These are phyloP conservation scores for Russula sp. DNA, from an alignment of 768 basidiomycete genomes.

Conservation along the genomic window DNA sequence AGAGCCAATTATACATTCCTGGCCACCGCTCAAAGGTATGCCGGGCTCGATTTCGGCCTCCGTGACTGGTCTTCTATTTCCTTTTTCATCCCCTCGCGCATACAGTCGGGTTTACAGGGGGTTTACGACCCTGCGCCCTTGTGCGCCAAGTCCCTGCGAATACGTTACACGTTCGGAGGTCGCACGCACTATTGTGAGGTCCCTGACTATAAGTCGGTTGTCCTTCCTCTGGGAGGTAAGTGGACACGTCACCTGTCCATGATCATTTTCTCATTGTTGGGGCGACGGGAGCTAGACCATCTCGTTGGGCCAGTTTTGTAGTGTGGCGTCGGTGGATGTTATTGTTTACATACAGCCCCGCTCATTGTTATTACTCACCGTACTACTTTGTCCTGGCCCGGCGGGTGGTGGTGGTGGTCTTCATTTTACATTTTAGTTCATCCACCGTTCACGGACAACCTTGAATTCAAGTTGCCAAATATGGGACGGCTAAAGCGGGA, in stretches of 20 bases:
- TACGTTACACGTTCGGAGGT: conserved; percentile 73
- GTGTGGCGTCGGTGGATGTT: background rate
- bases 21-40: conserved; percentile 68
- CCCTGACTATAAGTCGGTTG: conserved; percentile 57
- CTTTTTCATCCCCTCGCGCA: background rate
- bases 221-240: conserved; percentile 72
- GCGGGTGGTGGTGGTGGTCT: background rate
- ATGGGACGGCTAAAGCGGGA: background rate
- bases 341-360: conserved; percentile 1
- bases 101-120: conserved; percentile 68
- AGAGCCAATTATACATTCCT: conserved; percentile 72
- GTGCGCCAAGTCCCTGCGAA: conserved; percentile 57
- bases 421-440: background rate
- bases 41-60: conserved; percentile 5
- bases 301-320: conserved; percentile 12
- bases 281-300: conserved; percentile 19
- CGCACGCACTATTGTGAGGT: conserved; percentile 71
- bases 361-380: conserved; percentile 8
- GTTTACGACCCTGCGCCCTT: conserved; percentile 81
- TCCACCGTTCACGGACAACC: background rate
- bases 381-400: background rate
- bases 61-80: background rate
- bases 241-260: conserved; percentile 21
- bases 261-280: conserved; percentile 12
- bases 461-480: background rate